These are phyloP conservation scores for Glycine tomentella DNA, from an alignment of 306 rosid species.

Conservation along the genomic window DNA sequence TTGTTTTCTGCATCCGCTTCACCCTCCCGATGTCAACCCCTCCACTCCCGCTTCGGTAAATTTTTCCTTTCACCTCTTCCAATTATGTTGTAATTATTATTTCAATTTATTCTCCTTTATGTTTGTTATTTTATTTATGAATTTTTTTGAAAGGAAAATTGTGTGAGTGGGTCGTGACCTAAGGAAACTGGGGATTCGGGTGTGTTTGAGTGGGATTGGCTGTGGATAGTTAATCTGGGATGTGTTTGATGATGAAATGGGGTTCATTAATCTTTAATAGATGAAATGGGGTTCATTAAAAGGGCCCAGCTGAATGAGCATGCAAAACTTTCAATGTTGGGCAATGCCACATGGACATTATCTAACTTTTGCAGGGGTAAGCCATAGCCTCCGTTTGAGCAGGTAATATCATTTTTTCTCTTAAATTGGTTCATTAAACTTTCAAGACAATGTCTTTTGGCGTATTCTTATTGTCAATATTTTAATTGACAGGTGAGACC, in stretches of 20 bases:
- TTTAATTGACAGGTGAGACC: too few relatives aligned
- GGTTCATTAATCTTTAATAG: background rate
- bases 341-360: too few relatives aligned
- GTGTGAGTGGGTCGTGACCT: background rate
- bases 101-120: background rate
- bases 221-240: background rate
- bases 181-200: background rate
- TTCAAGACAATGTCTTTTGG: too few relatives aligned
- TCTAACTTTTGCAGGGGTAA: too few relatives aligned
- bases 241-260: background rate
- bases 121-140: background rate
- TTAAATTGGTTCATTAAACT: too few relatives aligned
- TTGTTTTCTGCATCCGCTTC: too few relatives aligned
- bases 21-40: conserved; percentile 57
- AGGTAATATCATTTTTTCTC: too few relatives aligned
- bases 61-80: background rate
- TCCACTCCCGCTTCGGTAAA: conserved; percentile 39
- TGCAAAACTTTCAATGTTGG: too few relatives aligned
- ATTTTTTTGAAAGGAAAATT: background rate
- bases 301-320: too few relatives aligned
- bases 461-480: too few relatives aligned
- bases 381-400: too few relatives aligned
- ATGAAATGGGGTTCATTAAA: too few relatives aligned
- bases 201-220: conserved; percentile 25
- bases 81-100: background rate